Evolutionary conservation across 1,139 yeast species (phyloP).

Genomic region (Blastobotrys petasosporus): DNA sequence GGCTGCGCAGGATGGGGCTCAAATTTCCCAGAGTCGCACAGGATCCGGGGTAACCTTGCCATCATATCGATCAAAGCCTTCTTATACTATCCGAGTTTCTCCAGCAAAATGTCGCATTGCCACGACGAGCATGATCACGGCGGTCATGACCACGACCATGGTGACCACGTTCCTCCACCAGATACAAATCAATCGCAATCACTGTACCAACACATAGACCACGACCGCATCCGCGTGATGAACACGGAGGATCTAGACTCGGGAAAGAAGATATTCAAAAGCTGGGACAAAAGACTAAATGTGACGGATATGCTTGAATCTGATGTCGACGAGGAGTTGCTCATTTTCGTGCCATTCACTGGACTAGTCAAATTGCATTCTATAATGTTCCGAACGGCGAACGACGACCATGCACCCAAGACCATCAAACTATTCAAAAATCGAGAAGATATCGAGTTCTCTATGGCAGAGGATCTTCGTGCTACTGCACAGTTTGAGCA

Average conservation of each 20-base stretch:
- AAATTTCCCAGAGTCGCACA: too few relatives aligned
- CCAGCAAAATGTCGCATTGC: constrained; percentile 8
- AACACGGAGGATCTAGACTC: constrained; percentile 52
- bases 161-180: constrained; percentile 55
- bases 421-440: constrained; percentile 70
- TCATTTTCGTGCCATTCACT: constrained; percentile 72
- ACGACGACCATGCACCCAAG: constrained; percentile 58
- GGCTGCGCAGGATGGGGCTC: too few relatives aligned
- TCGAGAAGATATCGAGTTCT: constrained; percentile 63
- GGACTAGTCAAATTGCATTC: constrained; percentile 72
- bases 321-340: constrained; percentile 78
- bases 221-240: constrained; percentile 55
- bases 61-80: too few relatives aligned
- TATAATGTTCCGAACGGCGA: constrained; percentile 60
- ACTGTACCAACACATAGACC: constrained; percentile 55
- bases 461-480: constrained; percentile 45
- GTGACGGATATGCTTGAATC: constrained; percentile 48
- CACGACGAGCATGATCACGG: constrained; percentile 17
- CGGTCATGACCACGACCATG: constrained; percentile 27
- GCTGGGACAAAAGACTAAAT: constrained; percentile 47
- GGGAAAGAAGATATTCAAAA: constrained; percentile 41
- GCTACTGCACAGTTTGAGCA: constrained; percentile 54
- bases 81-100: too few relatives aligned
- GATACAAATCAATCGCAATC: constrained; percentile 70
- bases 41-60: too few relatives aligned